phyloP scores from a whole-genome alignment of 2,329 filamentous ascomycete species.

The Verticillium isaacii region DNA sequence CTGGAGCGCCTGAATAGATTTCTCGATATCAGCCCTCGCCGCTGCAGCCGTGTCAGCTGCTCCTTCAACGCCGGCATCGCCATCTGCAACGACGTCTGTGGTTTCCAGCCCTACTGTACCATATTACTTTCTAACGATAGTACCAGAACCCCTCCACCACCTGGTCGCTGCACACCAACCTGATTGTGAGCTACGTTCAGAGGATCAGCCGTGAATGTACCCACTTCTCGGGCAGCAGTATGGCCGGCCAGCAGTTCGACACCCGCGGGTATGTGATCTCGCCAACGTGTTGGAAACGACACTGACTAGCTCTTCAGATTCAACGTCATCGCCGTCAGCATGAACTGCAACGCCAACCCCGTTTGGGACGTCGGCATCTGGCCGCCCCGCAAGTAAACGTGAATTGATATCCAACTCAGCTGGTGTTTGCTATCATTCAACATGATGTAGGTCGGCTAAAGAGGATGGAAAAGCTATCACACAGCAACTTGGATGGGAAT shows the following conservation, averaged over 20 bases:
- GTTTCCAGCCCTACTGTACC: background rate
- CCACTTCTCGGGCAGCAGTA: background rate
- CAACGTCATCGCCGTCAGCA: background rate
- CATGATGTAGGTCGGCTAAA: background rate
- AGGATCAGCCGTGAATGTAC: background rate
- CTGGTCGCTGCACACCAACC: background rate
- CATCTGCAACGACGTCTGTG: conserved; percentile 8
- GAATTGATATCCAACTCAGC: background rate
- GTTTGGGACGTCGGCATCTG: background rate
- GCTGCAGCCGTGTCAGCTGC: conserved; percentile 9
- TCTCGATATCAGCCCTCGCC: conserved; percentile 1
- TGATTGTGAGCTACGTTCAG: background rate
- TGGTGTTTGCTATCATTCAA: background rate
- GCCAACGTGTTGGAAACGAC: background rate
- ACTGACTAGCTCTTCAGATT: background rate
- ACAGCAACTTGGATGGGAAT: no score
- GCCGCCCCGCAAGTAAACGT: background rate
- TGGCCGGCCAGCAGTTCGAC: background rate
- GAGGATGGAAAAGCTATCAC: no score
- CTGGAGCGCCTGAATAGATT: background rate
- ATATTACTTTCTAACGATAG: background rate
- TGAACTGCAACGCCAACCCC: background rate
- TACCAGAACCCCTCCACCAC: background rate
- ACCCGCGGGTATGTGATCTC: background rate
- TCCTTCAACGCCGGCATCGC: conserved; percentile 4